phyloP scores from a whole-genome alignment of 2,329 filamentous ascomycete species.

The Xylariaceae sp. region DNA sequence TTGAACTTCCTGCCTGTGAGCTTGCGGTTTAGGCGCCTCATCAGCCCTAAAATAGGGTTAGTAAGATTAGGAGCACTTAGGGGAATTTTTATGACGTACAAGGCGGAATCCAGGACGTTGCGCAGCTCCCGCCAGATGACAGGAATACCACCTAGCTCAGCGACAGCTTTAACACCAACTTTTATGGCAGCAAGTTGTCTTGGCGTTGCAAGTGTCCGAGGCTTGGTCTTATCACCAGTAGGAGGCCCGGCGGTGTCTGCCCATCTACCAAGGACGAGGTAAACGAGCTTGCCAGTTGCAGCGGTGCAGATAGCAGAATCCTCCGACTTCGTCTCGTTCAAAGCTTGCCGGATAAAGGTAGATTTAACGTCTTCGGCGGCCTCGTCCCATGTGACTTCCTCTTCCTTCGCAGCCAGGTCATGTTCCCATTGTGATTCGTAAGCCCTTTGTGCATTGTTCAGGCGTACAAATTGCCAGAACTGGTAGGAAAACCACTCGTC shows the following conservation, averaged over 20 bases:
- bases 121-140: constrained; percentile 60
- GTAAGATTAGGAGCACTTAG: constrained; percentile 33
- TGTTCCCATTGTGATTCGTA: constrained; percentile 80
- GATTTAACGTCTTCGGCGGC: constrained; percentile 62
- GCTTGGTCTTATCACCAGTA: constrained; percentile 52
- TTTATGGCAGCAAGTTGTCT: constrained; percentile 66
- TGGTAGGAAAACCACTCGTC: constrained; percentile 98
- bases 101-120: constrained; percentile 58
- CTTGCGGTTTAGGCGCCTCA: constrained; percentile 49
- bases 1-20: constrained; percentile 57
- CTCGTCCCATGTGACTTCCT: constrained; percentile 69
- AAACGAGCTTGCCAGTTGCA: constrained; percentile 64
- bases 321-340: constrained; percentile 53
- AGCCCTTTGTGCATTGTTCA: constrained; percentile 75
- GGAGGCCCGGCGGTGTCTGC: constrained; percentile 65
- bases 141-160: constrained; percentile 57
- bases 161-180: constrained; percentile 58
- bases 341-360: constrained; percentile 63
- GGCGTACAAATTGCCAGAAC: constrained; percentile 80
- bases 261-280: constrained; percentile 74
- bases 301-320: constrained; percentile 58
- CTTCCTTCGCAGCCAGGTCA: constrained; percentile 51
- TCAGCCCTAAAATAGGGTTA: constrained; percentile 52
- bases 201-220: constrained; percentile 56
- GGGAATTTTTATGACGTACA: constrained; percentile 48